These are phyloP conservation scores for Pseudogymnoascus sp. DNA, from an alignment of 2,329 filamentous ascomycete genomes.

Conservation along the genomic window DNA sequence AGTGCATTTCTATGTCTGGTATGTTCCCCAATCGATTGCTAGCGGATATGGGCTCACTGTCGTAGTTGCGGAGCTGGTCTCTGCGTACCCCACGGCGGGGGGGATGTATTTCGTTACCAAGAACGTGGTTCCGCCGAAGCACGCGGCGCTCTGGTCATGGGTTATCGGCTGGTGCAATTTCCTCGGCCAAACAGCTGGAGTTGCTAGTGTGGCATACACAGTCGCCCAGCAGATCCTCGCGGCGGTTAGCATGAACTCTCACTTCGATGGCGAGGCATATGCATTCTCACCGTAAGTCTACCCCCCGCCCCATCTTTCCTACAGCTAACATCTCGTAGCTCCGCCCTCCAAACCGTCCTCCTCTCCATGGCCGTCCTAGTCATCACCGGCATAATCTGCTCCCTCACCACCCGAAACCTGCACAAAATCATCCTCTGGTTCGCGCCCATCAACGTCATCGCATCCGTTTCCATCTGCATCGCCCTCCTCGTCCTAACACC, in stretches of 20 bases:
- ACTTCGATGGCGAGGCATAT: constrained; percentile 39
- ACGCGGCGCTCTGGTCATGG: constrained; percentile 56
- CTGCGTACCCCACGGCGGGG: constrained; percentile 57
- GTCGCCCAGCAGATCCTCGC: constrained; percentile 57
- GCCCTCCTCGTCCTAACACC: constrained; percentile 49
- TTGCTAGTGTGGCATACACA: constrained; percentile 53
- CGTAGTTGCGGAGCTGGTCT: constrained; percentile 54
- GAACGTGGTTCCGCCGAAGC: constrained; percentile 50
- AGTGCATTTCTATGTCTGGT: constrained; percentile 54
- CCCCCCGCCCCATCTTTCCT: not conserved
- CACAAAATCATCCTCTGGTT: constrained; percentile 56
- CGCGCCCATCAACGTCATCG: constrained; percentile 55
- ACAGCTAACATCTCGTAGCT: constrained; percentile 30
- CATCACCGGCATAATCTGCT: constrained; percentile 49
- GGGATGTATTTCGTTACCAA: constrained; percentile 63
- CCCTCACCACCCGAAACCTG: constrained; percentile 49
- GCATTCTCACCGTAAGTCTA: constrained; percentile 47
- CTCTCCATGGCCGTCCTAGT: constrained; percentile 47
- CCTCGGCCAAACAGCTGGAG: constrained; percentile 53
- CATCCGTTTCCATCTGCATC: constrained; percentile 51
- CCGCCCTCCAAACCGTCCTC: constrained; percentile 48
- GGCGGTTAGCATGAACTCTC: constrained; percentile 51
- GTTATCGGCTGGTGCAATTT: constrained; percentile 61
- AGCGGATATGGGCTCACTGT: not conserved
- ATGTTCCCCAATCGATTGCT: constrained; percentile 11